Conservation (phyloP, 2,329 filamentous ascomycete genomes). For the Daldinia eschscholtzii region DNA sequence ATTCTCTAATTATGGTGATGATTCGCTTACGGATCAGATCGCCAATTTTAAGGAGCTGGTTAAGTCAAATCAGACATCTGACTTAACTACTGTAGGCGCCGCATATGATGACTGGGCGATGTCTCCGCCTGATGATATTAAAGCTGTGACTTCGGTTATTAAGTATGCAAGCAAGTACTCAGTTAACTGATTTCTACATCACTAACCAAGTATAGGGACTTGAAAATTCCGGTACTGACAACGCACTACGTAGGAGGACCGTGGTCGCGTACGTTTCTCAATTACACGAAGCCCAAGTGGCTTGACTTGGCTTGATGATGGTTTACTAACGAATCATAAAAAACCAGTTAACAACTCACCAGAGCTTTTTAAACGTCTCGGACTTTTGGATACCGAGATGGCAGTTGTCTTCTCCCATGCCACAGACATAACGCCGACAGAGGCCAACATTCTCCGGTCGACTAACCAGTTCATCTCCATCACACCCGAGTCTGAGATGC, state of each 20-base stretch:
- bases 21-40: slow-evolving; percentile 55
- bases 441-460: slow-evolving; percentile 58
- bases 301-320: not conserved
- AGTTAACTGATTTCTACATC: not conserved
- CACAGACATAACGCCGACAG: slow-evolving; percentile 57
- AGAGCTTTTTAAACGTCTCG: slow-evolving; percentile 53
- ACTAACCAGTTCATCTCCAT: slow-evolving; percentile 68
- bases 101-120: slow-evolving; percentile 57
- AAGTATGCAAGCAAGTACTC: slow-evolving; percentile 43
- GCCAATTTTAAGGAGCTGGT: slow-evolving; percentile 57
- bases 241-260: slow-evolving; percentile 58
- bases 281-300: no score
- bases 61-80: slow-evolving; percentile 43
- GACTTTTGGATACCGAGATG: slow-evolving; percentile 58
- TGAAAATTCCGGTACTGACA: slow-evolving; percentile 61
- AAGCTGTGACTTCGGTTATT: slow-evolving; percentile 53
- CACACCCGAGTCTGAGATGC: slow-evolving; percentile 70
- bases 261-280: slow-evolving; percentile 54
- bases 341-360: slow-evolving; percentile 55
- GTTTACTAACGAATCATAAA: not conserved
- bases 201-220: slow-evolving; percentile 46
- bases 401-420: slow-evolving; percentile 67
- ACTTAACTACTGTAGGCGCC: slow-evolving; percentile 56
- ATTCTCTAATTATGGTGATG: slow-evolving; percentile 55
- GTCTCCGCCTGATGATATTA: slow-evolving; percentile 48